Base-by-base conservation (phyloP, 202 grass and related monocot species). In the Schoenoplectus triqueter region DNA sequence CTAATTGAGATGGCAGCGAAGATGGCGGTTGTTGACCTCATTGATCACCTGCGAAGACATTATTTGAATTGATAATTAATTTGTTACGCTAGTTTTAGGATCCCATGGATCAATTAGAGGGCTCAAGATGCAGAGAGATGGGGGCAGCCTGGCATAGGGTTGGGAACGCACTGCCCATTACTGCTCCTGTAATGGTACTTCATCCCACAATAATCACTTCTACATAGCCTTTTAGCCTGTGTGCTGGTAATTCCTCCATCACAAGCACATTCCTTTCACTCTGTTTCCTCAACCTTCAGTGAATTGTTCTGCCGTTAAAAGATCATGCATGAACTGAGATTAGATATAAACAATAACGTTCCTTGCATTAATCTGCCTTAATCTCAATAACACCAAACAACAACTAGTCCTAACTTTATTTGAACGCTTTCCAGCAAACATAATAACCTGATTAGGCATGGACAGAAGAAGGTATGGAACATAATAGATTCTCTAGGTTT, bases 51-150 rank as follows among this genome's bases (percentile, higher is more conserved):
- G 71, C 48, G 50, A 3, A 19, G 2, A 31, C 31, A 74, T 49
- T 22, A 22, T 2, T 7, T 20, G 4, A 4, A 47, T 9, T 31
- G 19, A 74, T 74, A 21, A 20, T 10, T 19, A 20, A 7, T 50
- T 19, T 11, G 69, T 18, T 18, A 72, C 6, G 6, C 6, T 72
- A 6, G 15, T 18, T 49, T 20, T 75, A 8, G 6, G 3, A 10
- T 75, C 17, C 46, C 19, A 54, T 14, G 18, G 72, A 31, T 31
- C 31, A 31, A 54, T 75, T 75, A 19, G 47, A 75, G 9, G 49
- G 50, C 48, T 76, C 50, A 0, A 59, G 73, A n/a, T 78, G 73
- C 6, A 78, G 73, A 41, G 73, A 59, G 51, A 78, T 52, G 31
- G 2, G 11, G 52, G 13, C 52, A 59, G 21, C 50, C 50, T 7